These are phyloP conservation scores for Theobroma grandiflorum DNA, from an alignment of 441 rosid genomes.

Conservation along the genomic window DNA sequence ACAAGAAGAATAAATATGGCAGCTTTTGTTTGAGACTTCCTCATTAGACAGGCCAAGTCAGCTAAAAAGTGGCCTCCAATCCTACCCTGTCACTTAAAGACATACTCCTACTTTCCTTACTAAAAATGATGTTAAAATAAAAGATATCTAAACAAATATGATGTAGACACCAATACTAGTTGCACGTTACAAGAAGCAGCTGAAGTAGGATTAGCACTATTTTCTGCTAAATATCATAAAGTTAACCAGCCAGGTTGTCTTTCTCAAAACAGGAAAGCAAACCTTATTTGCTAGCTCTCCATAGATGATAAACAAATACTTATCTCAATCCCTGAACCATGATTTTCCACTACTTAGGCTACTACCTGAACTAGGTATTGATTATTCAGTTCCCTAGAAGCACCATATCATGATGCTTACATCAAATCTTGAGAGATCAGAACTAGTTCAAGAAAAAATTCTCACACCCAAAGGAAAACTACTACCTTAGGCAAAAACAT, in stretches of 20 bases:
- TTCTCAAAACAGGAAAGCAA: not conserved
- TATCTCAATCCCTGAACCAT: not conserved
- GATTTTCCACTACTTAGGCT: not conserved
- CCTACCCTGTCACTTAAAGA: not conserved
- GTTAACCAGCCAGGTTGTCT: slow-evolving; percentile 13
- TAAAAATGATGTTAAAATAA: not conserved
- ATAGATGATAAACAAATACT: not conserved
- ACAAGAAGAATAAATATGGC: not conserved
- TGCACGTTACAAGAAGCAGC: not conserved
- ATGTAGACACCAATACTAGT: not conserved
- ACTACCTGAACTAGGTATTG: not conserved
- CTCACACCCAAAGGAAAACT: not conserved
- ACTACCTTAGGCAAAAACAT: not conserved
- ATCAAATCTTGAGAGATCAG: not conserved
- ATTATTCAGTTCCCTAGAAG: slow-evolving; percentile 2
- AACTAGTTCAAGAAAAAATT: slow-evolving; percentile 17
- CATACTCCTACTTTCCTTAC: not conserved
- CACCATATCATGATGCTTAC: not conserved
- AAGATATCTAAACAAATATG: not conserved
- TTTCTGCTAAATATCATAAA: not conserved
- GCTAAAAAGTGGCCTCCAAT: not conserved
- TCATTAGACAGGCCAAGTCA: not conserved
- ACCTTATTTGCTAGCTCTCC: not conserved
- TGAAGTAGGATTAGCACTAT: not conserved
- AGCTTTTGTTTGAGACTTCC: not conserved